phyloP scores from a whole-genome alignment of 768 basidiomycete species.

The Psilocybe azurescens region DNA sequence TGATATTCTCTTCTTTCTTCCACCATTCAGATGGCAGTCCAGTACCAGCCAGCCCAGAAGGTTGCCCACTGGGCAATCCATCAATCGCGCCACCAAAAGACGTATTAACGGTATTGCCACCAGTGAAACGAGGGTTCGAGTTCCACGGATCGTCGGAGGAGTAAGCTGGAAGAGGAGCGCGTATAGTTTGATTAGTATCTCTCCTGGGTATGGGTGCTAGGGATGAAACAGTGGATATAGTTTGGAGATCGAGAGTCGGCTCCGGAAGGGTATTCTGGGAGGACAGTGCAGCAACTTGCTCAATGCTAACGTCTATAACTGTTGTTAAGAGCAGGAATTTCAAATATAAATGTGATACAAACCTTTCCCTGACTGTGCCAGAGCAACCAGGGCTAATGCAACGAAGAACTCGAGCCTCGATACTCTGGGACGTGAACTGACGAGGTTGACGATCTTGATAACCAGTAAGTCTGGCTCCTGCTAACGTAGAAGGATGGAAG shows the following conservation, averaged over 20 bases:
- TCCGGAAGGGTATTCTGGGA: slow-evolving; percentile 81
- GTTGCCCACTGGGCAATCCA: slow-evolving; percentile 46
- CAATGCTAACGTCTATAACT: slow-evolving; percentile 73
- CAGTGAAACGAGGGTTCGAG: slow-evolving; percentile 41
- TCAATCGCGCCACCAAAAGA: slow-evolving; percentile 34
- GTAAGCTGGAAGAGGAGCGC: slow-evolving; percentile 54
- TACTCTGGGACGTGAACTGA: slow-evolving; percentile 79
- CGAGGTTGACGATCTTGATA: slow-evolving; percentile 85
- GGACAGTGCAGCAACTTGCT: slow-evolving; percentile 78
- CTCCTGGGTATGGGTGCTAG: slow-evolving; percentile 48
- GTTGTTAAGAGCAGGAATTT: not conserved
- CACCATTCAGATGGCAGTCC: slow-evolving; percentile 87
- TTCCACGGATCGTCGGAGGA: slow-evolving; percentile 76
- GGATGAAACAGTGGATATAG: slow-evolving; percentile 54
- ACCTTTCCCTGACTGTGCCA: slow-evolving; percentile 87
- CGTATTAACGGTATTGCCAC: slow-evolving; percentile 26
- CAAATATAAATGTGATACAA: slow-evolving; percentile 8
- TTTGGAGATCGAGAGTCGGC: slow-evolving; percentile 69
- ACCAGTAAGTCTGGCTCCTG: not conserved
- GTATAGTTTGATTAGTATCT: slow-evolving; percentile 41
- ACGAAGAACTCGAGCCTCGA: slow-evolving; percentile 93
- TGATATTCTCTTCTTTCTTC: slow-evolving; percentile 78
- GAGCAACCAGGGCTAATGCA: slow-evolving; percentile 83
- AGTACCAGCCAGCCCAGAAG: slow-evolving; percentile 69
- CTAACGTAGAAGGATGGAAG: slow-evolving; percentile 1